Conservation (phyloP, 2,329 filamentous ascomycete genomes). For the Monosporascus sp. region DNA sequence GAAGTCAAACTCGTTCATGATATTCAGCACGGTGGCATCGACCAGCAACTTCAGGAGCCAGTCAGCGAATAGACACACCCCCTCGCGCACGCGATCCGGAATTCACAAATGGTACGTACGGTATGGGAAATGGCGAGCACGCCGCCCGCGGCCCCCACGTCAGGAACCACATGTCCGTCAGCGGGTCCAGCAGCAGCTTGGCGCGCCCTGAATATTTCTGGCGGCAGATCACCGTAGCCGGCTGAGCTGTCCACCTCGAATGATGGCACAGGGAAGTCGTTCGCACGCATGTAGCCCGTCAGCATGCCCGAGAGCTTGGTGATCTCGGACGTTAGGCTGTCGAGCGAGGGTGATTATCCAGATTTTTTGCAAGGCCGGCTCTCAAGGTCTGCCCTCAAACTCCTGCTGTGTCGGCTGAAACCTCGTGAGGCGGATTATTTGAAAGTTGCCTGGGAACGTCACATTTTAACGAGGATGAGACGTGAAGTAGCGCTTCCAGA, state of each 20-base stretch:
- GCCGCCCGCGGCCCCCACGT: not conserved
- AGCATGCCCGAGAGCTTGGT: not conserved
- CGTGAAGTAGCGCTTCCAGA: too few species aligned
- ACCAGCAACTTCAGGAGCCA: not conserved
- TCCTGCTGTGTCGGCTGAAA: too few species aligned
- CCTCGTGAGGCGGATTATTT: too few species aligned
- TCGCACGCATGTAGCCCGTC: not conserved
- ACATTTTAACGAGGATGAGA: too few species aligned
- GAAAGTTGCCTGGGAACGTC: too few species aligned
- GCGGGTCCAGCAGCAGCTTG: not conserved
- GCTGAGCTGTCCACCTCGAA: not conserved
- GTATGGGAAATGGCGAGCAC: not conserved
- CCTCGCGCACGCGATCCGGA: not conserved
- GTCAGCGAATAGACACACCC: not conserved
- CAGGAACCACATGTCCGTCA: not conserved
- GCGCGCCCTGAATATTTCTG: not conserved
- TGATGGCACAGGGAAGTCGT: not conserved
- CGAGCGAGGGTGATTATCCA: not conserved
- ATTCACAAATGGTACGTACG: not conserved
- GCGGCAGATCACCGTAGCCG: not conserved
- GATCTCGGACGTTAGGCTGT: not conserved
- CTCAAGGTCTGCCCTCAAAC: too few species aligned
- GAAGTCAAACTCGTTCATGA: not conserved
- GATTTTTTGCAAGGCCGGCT: too few species aligned
- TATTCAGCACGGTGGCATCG: not conserved